phyloP scores from a whole-genome alignment of 78 protist genomes.

The Protostelium mycophagum region DNA sequence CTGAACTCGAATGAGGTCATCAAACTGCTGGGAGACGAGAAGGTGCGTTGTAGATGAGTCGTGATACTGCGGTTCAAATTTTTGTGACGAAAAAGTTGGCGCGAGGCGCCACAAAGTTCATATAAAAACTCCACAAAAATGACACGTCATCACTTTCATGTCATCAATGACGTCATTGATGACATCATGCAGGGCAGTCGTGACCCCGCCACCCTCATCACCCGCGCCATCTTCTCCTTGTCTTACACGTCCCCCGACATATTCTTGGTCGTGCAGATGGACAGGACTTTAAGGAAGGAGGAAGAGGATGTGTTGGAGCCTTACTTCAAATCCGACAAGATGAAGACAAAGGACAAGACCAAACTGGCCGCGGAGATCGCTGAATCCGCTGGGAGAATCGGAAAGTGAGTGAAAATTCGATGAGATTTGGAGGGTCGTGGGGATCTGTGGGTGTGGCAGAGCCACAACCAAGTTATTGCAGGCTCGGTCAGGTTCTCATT shows the following conservation, averaged over 20 bases:
- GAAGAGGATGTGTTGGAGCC: conserved; percentile 1
- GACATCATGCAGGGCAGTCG: background rate
- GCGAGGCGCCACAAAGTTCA: too few species aligned
- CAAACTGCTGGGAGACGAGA: background rate
- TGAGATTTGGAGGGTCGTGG: background rate
- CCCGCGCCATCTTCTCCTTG: background rate
- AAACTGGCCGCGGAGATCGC: background rate
- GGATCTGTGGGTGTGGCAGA: background rate
- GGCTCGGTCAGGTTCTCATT: too few species aligned
- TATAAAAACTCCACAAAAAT: too few species aligned
- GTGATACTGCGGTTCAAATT: background rate
- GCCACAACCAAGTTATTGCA: too few species aligned
- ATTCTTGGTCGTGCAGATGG: background rate
- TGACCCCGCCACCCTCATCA: background rate
- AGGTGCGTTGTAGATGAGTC: background rate
- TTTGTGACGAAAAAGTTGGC: background rate
- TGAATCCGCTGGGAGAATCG: background rate
- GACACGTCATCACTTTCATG: too few species aligned
- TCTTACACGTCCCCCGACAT: background rate
- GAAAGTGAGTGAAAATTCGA: conserved; percentile 1
- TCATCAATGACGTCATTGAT: too few species aligned
- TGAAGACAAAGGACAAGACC: background rate
- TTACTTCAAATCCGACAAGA: background rate
- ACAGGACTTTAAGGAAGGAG: background rate
- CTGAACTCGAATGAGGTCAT: background rate